A percentile compares a stretch with the other conserved stretches of the same genome.
Conservation (phyloP, 2,329 filamentous ascomycete species). For the Ceratocystiopsis minuta region DNA sequence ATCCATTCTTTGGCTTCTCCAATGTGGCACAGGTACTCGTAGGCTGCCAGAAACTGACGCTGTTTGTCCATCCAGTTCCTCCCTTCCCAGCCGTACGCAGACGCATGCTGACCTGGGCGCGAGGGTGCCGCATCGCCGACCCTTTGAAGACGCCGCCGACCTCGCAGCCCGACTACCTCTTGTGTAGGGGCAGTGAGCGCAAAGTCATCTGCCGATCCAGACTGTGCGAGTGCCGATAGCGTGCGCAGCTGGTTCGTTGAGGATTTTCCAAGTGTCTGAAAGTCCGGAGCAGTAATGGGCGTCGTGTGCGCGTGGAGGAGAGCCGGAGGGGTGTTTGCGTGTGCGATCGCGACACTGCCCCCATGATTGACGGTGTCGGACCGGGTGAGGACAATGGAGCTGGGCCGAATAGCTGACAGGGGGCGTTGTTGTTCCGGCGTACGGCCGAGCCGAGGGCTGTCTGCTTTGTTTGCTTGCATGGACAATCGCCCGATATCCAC, state of each 20-base stretch:
- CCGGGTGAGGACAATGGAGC: conserved; percentile 41
- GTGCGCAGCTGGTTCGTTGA: conserved; percentile 80
- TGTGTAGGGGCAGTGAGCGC: conserved; percentile 59
- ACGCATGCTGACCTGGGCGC: conserved; percentile 23
- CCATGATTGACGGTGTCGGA: conserved; percentile 31
- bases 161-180: conserved; percentile 75
- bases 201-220: conserved; percentile 61
- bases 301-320: conserved; percentile 22
- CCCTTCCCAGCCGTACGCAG: conserved; percentile 54
- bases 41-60: conserved; percentile 85
- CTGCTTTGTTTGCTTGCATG: conserved; percentile 11
- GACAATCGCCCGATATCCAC: conserved; percentile 41
- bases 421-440: conserved; percentile 14
- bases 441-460: no score
- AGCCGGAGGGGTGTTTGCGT: conserved; percentile 16
- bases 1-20: conserved; percentile 99
- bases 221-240: conserved; percentile 65
- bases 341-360: conserved; percentile 16
- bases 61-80: conserved; percentile 99
- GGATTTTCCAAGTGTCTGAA: conserved; percentile 70
- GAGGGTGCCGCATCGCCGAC: conserved; percentile 33
- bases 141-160: conserved; percentile 66
- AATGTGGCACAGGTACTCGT: conserved; percentile 97
- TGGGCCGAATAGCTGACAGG: conserved; percentile 30
- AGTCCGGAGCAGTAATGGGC: conserved; percentile 47